Evolutionary conservation across 345 rosid genomes (phyloP).

Genomic region (Bruguiera gymnorhiza): DNA sequence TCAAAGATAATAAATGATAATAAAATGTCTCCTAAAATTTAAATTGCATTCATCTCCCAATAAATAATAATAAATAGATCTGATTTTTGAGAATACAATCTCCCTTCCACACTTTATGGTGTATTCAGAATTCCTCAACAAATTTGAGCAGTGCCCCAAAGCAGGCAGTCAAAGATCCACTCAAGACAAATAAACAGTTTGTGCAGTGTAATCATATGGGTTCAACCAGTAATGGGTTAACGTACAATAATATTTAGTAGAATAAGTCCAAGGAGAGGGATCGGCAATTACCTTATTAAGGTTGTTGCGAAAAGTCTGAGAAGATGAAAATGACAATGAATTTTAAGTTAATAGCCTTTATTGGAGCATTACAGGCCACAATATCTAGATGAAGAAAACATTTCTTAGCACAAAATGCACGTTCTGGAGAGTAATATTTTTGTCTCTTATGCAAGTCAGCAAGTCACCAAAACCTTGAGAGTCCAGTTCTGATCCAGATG

Average conservation of each 20-base stretch:
- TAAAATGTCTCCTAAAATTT: neutral
- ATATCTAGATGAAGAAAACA: constrained; percentile 17
- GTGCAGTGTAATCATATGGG: neutral
- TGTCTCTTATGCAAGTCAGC: constrained; percentile 79
- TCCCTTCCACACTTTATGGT: no score
- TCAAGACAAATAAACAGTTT: neutral
- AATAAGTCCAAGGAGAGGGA: neutral
- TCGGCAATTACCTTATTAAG: constrained; percentile 70
- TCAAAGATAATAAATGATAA: no score
- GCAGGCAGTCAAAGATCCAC: neutral
- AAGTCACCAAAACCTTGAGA: constrained; percentile 87
- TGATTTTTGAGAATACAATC: neutral
- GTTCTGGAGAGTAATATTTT: constrained; percentile 73
- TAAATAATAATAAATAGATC: neutral
- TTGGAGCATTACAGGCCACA: neutral
- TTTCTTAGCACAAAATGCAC: constrained; percentile 92
- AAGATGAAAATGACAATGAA: constrained; percentile 11
- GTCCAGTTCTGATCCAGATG: constrained; percentile 62
- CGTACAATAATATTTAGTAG: neutral
- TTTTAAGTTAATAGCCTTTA: constrained; percentile 26
- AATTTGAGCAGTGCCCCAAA: neutral
- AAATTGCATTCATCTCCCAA: no score
- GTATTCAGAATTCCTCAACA: no score
- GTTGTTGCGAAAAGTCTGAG: constrained; percentile 88
- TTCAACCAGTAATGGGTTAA: neutral